Evolutionary conservation across 345 rosid genomes (phyloP), one percentile per base, ranked within the genome.

Genomic region (Rhizophora apiculata): DNA sequence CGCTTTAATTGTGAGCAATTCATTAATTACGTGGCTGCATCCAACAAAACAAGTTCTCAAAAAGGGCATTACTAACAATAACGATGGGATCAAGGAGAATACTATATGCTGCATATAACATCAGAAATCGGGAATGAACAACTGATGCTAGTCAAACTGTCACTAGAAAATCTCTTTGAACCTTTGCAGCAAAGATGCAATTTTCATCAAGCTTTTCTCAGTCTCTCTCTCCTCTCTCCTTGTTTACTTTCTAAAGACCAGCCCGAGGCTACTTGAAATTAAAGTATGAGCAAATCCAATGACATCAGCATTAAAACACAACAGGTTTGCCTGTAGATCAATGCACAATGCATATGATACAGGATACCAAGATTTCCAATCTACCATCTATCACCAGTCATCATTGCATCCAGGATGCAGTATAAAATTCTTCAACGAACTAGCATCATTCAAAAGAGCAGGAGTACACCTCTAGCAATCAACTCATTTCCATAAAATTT

Each of bases 1-100:
- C 16, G 78, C 84, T 73, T 78, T 71, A 78, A 85, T 80, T 64
- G 69, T 74, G 76, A 62, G 77, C 82, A 86, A 67, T 74, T 84
- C 91, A 29, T 73, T 69, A 32, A 89, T 71, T 36, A 82, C 76
- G 58, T 77, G 34, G 70, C 89, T 87, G 70, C 37, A 67, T 16
- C 36, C 36, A 77, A 70, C 16, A 36, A 70, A 60, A 19, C 51
- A 27, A 68, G 34, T 20, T n/a, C 29, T 8, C 29, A 2, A 54
- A 10, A 9, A 54, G 21, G 29, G 13, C 59, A n/a, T 21, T 54
- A 54, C 59, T 11, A 53, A 57, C 24, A 43, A 63, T 27, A 48
- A 64, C 3, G 9, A 76, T 15, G 8, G 60, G 2, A 18, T n/a
- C 7, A 19, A 65, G 5, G 51, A 51, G 22, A 37, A 9, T 6